Evolutionary conservation across 2,329 filamentous ascomycete species (phyloP).

Genomic region (Colletotrichum melonis): DNA sequence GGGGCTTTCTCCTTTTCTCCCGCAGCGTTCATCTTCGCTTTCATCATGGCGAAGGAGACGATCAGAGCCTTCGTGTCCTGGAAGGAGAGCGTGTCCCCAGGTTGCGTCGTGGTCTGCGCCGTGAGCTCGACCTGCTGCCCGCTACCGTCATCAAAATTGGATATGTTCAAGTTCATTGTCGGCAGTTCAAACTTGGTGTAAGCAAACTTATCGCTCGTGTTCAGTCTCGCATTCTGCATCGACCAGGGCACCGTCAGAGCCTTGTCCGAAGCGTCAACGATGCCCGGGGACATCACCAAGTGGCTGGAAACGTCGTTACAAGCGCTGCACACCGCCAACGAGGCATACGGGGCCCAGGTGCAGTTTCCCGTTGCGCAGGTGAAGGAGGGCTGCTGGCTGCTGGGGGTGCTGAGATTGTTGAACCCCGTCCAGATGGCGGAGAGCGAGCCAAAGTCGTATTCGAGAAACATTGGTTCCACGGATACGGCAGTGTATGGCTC

Average conservation of each 20-base stretch:
- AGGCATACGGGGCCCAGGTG: not conserved
- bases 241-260: not conserved
- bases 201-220: not conserved
- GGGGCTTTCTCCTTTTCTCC: not conserved
- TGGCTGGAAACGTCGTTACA: not conserved
- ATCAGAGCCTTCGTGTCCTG: not conserved
- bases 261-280: not conserved
- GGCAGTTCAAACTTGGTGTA: not conserved
- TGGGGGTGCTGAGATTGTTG: not conserved
- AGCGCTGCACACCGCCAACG: slow-evolving; percentile 1
- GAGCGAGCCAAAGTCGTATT: not conserved
- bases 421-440: not conserved
- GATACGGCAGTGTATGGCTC: not conserved
- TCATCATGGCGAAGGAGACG: too few relatives aligned
- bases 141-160: not conserved
- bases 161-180: not conserved
- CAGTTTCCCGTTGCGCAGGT: not conserved
- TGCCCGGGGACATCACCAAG: not conserved
- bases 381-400: not conserved
- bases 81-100: not conserved
- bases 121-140: not conserved
- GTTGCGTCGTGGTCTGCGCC: not conserved
- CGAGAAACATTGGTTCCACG: not conserved
- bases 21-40: not conserved
- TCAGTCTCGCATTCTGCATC: not conserved